Base-by-base conservation (phyloP, 1,139 yeast genomes). In the Candida mesenterica region DNA sequence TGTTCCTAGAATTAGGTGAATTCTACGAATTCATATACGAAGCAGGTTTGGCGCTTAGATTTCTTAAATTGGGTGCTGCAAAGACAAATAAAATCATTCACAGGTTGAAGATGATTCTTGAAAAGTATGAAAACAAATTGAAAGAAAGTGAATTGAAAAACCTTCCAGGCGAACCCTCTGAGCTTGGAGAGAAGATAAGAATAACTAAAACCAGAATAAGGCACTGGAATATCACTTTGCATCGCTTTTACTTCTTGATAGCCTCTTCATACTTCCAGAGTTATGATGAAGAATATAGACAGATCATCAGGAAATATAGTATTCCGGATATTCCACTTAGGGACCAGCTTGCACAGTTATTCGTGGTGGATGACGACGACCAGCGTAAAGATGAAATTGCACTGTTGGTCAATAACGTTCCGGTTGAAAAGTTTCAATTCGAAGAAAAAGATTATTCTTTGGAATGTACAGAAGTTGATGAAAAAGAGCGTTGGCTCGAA, bases 251-350 rank as follows among this genome's bases (percentile, higher is more conserved):
- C 51, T 90, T 89, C 53, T 76, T 88, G 44, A 65, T 85, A 27
- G 98, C 89, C 0, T 83, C 96, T 0, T 82, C 89, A 0, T 80
- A 85, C 54, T 90, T 77, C 48, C 89, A 84, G 49, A 57, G 69
- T 28, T 69, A 77, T 45, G 71, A 75, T 43, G 65, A 64, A 10
- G 76, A 70, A 53, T 67, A 65, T 33, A 54, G 49, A 28, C 39
- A 47, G 7, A 57, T 61, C 31, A 59, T 65, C 1, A 15, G 33
- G 10, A 30, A 44, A 6, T 38, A 38, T 29, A 44, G 41, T 9
- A 32, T 40, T 5, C 17, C 28, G 4, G 28, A 25, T 15, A 25
- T 25, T 10, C 28, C 28, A 5, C 14, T 25, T 2, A 12, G 31
- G 28, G 24, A 32, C 14, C 23, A 23, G 22, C 18, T 29, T 14